phyloP scores from a whole-genome alignment of 2,329 filamentous ascomycete genomes.

The Colletotrichum tamarilloi region DNA sequence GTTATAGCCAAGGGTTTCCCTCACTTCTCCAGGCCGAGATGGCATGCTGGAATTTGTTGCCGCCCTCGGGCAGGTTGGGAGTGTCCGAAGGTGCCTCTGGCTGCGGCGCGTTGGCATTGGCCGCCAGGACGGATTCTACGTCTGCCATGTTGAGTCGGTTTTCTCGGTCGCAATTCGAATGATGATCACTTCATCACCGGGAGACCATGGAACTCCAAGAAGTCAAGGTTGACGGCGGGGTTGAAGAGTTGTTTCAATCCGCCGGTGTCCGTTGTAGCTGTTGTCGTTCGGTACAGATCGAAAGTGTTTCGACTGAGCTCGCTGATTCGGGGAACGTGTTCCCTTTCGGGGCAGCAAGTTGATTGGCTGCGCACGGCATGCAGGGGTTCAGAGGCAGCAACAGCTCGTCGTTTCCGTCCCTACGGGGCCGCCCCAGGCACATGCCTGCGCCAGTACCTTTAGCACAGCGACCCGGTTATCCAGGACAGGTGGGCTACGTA shows the following conservation, averaged over 20 bases:
- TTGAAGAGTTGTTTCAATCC: background rate
- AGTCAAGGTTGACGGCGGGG: background rate
- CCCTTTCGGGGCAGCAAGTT: conserved; percentile 23
- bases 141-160: conserved; percentile 38
- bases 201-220: background rate
- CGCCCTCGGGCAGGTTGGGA: conserved; percentile 58
- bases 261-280: conserved; percentile 15
- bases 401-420: conserved; percentile 14
- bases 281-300: conserved; percentile 1
- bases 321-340: conserved; percentile 34
- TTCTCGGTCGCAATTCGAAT: background rate
- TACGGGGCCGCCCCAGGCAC: conserved; percentile 14
- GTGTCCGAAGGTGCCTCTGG: conserved; percentile 1
- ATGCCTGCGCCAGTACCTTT: conserved; percentile 7
- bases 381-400: conserved; percentile 16
- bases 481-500: background rate
- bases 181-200: conserved; percentile 27
- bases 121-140: conserved; percentile 34
- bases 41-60: conserved; percentile 96
- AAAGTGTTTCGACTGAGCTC: conserved; percentile 33
- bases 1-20: conserved; percentile 36
- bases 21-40: conserved; percentile 96
- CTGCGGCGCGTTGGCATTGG: conserved; percentile 28
- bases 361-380: conserved; percentile 16
- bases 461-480: background rate